These are phyloP conservation scores for Nemania sp. DNA, from an alignment of 2,329 filamentous ascomycete species.

Conservation along the genomic window DNA sequence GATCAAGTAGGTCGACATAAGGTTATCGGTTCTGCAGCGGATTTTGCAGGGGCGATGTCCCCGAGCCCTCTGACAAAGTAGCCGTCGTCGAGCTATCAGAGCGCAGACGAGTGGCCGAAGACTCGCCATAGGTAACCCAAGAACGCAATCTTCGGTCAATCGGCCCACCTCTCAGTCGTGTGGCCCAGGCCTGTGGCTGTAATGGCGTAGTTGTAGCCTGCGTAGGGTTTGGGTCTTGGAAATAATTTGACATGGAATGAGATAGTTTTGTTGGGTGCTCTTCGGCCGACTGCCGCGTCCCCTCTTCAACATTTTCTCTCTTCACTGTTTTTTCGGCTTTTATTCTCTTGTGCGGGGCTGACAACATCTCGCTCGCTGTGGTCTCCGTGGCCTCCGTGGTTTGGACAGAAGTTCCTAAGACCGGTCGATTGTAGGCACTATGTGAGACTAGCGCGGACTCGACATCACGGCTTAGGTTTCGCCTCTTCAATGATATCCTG, in stretches of 20 bases:
- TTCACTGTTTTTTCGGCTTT: conserved; percentile 6
- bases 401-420: conserved; percentile 29
- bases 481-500: conserved; percentile 5
- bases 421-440: conserved; percentile 39
- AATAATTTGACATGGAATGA: conserved; percentile 31
- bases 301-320: conserved; percentile 20
- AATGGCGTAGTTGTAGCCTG: conserved; percentile 5
- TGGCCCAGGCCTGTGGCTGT: conserved; percentile 6
- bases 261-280: conserved; percentile 20
- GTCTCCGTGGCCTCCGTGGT: neutral
- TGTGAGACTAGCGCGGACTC: conserved; percentile 27
- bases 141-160: conserved; percentile 22
- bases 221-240: neutral
- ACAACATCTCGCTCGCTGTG: neutral
- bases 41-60: neutral
- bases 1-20: neutral
- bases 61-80: neutral
- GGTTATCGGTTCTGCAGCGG: neutral
- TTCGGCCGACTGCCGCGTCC: neutral
- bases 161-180: conserved; percentile 17
- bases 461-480: conserved; percentile 23
- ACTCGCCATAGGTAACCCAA: conserved; percentile 28
- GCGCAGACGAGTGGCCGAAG: neutral
- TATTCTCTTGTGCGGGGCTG: conserved; percentile 12
- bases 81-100: neutral